These are phyloP conservation scores for Litchi chinensis DNA, from an alignment of 345 rosid species.

Conservation along the genomic window DNA sequence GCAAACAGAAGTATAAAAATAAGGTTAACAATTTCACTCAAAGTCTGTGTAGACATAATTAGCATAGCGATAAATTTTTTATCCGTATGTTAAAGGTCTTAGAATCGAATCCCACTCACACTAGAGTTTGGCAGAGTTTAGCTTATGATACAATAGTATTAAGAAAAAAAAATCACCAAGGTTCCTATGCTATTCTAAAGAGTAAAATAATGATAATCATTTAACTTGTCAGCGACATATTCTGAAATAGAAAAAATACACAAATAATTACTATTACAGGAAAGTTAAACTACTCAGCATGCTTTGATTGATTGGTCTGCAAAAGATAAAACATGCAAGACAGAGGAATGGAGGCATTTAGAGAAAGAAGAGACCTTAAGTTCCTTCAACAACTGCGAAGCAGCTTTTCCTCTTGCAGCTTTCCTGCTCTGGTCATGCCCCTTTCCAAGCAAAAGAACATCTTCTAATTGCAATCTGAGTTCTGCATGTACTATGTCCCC, in stretches of 20 bases:
- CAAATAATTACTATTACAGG: neutral
- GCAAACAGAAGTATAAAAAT: neutral
- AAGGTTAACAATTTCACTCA: neutral
- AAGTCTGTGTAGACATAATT: too few relatives aligned
- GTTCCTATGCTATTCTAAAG: neutral
- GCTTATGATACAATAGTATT: neutral
- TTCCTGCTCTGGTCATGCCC: slow-evolving; percentile 67
- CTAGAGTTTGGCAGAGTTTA: neutral
- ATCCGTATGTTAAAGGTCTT: neutral
- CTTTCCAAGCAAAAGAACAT: slow-evolving; percentile 60
- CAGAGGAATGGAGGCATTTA: slow-evolving; percentile 1
- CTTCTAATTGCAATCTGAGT: slow-evolving; percentile 66
- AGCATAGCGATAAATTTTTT: neutral
- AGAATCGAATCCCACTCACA: neutral
- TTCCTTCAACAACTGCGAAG: slow-evolving; percentile 64
- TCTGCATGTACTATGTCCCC: slow-evolving; percentile 61
- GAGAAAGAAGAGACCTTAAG: slow-evolving; percentile 65
- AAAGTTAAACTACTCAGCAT: neutral
- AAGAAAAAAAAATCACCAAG: neutral
- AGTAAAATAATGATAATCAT: neutral
- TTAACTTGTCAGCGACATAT: neutral
- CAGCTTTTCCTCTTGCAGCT: slow-evolving; percentile 82
- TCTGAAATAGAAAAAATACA: neutral
- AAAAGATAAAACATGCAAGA: neutral
- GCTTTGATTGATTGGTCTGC: neutral